phyloP scores from a whole-genome alignment of 169 alveolate species.

The Theileria sp. region DNA sequence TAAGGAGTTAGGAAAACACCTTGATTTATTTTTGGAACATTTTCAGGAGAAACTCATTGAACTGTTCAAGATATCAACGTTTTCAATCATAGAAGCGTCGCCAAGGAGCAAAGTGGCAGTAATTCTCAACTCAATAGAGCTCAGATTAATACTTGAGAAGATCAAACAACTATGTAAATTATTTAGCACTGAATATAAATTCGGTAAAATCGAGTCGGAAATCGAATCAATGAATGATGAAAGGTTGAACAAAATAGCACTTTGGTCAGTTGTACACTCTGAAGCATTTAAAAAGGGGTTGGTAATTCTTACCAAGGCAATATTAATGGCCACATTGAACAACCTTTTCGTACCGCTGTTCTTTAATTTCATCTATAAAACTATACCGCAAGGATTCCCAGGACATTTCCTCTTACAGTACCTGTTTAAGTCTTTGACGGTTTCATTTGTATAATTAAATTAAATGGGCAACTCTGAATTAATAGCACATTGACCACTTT shows the following conservation, averaged over 20 bases:
- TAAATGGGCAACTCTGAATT: neutral
- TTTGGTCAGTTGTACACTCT: constrained; percentile 39
- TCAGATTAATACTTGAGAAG: constrained; percentile 11
- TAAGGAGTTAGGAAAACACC: neutral
- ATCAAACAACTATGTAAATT: neutral
- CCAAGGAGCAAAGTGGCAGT: constrained; percentile 24
- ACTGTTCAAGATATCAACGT: neutral
- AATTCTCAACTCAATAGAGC: neutral
- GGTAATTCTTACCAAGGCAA: constrained; percentile 2
- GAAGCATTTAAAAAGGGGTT: constrained; percentile 21
- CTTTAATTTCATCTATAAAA: neutral
- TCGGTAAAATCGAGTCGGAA: neutral
- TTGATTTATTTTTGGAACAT: neutral
- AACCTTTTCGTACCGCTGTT: constrained; percentile 21
- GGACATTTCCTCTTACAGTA: neutral
- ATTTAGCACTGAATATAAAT: neutral
- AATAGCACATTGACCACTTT: neutral
- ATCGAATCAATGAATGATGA: neutral
- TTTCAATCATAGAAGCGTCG: constrained; percentile 41
- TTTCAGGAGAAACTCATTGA: constrained; percentile 24
- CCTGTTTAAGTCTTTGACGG: neutral
- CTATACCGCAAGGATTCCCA: constrained; percentile 6
- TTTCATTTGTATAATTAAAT: neutral
- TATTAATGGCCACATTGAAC: constrained; percentile 20
- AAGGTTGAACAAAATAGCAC: neutral